A percentile compares a stretch with the other conserved stretches of the same genome.
These are phyloP conservation scores for Fonsecaea nubica DNA, from an alignment of 2,329 filamentous ascomycete genomes.

Conservation along the genomic window DNA sequence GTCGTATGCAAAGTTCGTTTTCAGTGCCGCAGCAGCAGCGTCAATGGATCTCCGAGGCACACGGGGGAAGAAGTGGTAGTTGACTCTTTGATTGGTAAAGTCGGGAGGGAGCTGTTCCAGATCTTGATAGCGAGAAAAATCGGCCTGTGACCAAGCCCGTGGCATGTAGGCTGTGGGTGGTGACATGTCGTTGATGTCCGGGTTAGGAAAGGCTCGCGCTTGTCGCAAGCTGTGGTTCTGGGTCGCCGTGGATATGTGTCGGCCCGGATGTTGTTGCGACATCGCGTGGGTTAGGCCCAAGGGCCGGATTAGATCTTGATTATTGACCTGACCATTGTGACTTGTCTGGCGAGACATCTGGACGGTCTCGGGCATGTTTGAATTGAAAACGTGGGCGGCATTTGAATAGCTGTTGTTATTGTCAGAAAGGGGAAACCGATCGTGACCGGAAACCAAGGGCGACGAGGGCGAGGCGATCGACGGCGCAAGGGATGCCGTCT, in stretches of 20 bases:
- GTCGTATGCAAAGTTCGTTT: conserved; percentile 6
- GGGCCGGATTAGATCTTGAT: conserved; percentile 1
- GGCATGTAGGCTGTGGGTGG: conserved; percentile 9
- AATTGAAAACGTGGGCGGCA: not conserved
- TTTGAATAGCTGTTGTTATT: conserved; percentile 12
- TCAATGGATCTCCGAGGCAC: conserved; percentile 2
- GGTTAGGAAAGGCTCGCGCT: not conserved
- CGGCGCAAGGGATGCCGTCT: conserved; percentile 9
- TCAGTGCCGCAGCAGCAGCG: not conserved
- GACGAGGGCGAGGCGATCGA: conserved; percentile 5
- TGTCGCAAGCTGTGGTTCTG: not conserved
- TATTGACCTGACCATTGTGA: conserved; percentile 4
- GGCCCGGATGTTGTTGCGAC: conserved; percentile 3
- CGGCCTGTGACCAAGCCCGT: conserved; percentile 22
- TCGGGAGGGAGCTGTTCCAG: not conserved
- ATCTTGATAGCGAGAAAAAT: conserved; percentile 12
- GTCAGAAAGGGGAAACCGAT: not conserved
- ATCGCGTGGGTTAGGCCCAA: not conserved
- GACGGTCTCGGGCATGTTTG: not conserved
- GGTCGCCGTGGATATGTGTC: conserved; percentile 9
- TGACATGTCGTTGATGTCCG: conserved; percentile 1
- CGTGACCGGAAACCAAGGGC: conserved; percentile 1
- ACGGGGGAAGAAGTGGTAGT: conserved; percentile 1
- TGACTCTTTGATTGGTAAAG: conserved; percentile 11
- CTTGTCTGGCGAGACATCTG: conserved; percentile 14